A percentile compares a stretch with the other conserved stretches of the same genome.
phyloP scores from a whole-genome alignment of 2,329 filamentous ascomycete species.

The Penicillium sp. region DNA sequence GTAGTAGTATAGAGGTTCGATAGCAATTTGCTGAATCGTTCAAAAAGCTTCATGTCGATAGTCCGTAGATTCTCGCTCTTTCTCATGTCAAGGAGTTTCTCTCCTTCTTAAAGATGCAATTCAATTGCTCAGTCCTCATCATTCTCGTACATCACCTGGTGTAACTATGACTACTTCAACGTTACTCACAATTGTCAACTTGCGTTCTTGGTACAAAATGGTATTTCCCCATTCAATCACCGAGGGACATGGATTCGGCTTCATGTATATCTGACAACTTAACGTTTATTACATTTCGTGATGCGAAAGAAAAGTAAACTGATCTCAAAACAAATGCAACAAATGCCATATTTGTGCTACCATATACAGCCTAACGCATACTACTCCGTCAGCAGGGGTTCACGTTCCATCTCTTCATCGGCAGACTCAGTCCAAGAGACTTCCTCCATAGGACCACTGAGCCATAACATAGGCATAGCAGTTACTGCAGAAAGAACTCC shows the following conservation, averaged over 20 bases:
- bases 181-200: conserved; percentile 1
- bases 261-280: too few relatives aligned
- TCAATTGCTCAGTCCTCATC: not conserved
- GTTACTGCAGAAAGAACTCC: conserved; percentile 19
- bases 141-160: not conserved
- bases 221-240: not conserved
- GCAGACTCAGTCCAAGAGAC: conserved; percentile 6
- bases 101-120: conserved; percentile 1
- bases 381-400: conserved; percentile 1
- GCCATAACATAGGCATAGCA: conserved; percentile 16
- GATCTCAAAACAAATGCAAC: not conserved
- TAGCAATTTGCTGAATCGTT: not conserved
- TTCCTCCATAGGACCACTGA: conserved; percentile 4
- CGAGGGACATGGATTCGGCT: not conserved
- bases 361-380: not conserved
- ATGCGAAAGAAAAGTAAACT: not conserved
- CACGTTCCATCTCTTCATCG: conserved; percentile 5
- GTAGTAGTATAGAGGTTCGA: not conserved
- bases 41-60: conserved; percentile 5
- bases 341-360: not conserved
- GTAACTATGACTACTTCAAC: conserved; percentile 1
- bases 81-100: not conserved
- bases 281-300: not conserved
- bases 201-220: not conserved
- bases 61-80: not conserved